phyloP scores from a whole-genome alignment of 2,329 filamentous ascomycete genomes.

The Fusarium odoratissimum region DNA sequence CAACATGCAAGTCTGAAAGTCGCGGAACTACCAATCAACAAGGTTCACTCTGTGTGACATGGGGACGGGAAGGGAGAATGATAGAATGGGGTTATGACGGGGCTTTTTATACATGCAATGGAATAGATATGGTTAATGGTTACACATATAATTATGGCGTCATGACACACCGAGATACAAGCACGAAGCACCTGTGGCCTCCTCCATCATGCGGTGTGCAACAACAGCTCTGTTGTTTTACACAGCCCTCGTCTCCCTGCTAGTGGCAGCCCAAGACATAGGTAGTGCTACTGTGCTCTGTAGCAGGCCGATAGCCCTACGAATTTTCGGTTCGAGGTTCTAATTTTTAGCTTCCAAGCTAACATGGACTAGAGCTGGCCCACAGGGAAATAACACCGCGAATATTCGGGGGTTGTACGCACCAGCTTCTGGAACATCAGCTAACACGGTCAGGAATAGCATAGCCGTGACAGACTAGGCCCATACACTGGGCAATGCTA shows the following conservation, averaged over 20 bases:
- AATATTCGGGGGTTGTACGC: neutral
- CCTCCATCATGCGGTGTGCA: conserved; percentile 1
- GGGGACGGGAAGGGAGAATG: neutral
- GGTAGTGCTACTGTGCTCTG: neutral
- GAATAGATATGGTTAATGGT: neutral
- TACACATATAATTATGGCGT: neutral
- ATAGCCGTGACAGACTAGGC: neutral
- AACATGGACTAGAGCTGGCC: neutral
- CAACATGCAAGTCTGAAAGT: conserved; percentile 4
- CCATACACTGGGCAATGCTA: neutral
- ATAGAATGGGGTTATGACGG: neutral
- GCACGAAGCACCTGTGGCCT: neutral
- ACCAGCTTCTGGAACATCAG: neutral
- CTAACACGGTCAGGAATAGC: neutral
- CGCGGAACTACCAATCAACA: neutral
- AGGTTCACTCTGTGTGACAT: neutral
- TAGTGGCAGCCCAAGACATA: neutral
- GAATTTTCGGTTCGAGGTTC: neutral
- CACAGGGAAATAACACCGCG: neutral
- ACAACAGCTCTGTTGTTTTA: neutral
- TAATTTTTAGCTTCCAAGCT: neutral
- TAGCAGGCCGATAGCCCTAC: neutral
- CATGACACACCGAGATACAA: neutral
- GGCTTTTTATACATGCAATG: neutral
- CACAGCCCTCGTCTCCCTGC: neutral